A percentile compares a stretch with the other conserved stretches of the same genome.
These are phyloP conservation scores for Chaetomiaceae sp. DNA, from an alignment of 2,329 filamentous ascomycete genomes.

Conservation along the genomic window DNA sequence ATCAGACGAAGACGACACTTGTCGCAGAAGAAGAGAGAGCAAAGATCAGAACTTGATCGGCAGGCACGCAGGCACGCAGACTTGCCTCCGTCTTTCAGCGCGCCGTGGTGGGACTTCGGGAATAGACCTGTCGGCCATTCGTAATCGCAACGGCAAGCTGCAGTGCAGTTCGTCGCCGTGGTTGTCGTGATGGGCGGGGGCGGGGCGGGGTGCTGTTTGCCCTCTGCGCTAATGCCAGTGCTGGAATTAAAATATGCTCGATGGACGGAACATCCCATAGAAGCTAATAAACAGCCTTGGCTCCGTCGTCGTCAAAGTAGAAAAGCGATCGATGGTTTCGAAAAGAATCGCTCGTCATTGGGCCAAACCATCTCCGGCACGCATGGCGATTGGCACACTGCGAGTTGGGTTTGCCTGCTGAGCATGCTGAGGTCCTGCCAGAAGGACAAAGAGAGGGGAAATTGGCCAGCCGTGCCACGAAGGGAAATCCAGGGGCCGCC, in stretches of 20 bases:
- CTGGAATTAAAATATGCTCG: neutral
- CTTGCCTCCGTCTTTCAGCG: too few species aligned
- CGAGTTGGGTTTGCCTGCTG: constrained; percentile 1
- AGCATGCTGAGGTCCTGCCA: neutral
- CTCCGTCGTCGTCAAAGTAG: neutral
- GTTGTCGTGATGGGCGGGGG: too few species aligned
- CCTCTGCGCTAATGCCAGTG: neutral
- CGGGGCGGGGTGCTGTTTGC: too few species aligned
- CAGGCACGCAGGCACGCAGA: too few species aligned
- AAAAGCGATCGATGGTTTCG: neutral
- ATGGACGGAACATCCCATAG: neutral
- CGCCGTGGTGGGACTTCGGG: too few species aligned
- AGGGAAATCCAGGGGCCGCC: constrained; percentile 16
- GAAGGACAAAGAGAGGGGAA: constrained; percentile 20
- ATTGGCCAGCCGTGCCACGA: constrained; percentile 16
- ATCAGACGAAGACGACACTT: too few species aligned
- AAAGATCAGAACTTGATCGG: too few species aligned
- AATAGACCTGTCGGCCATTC: neutral
- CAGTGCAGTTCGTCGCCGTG: neutral
- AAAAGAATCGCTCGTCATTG: neutral
- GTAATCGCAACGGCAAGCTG: neutral
- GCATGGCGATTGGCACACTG: constrained; percentile 9
- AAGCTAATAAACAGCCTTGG: too few species aligned
- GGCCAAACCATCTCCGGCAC: neutral
- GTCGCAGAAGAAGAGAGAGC: too few species aligned